A percentile compares a stretch with the other conserved stretches of the same genome.
phyloP scores from a whole-genome alignment of 495 filamentous ascomycete species.

The Clavariopsis aquatica region DNA sequence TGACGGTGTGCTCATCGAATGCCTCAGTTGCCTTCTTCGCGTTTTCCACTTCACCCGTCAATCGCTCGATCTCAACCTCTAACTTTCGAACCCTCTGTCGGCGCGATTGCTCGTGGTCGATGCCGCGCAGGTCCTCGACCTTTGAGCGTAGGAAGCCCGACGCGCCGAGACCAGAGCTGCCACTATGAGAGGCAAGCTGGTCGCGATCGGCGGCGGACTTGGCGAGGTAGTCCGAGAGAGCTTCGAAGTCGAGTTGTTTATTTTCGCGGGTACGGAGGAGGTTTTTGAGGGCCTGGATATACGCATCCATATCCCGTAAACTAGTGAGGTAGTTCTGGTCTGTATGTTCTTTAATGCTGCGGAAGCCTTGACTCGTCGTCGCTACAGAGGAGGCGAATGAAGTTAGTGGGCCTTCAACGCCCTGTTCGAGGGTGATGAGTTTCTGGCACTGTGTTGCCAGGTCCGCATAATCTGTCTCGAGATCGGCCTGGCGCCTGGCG shows the following conservation, averaged over 20 bases:
- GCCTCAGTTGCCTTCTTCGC: slow-evolving; percentile 79
- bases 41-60: slow-evolving; percentile 83
- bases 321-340: slow-evolving; percentile 93
- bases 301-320: slow-evolving; percentile 90
- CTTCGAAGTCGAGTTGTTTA: slow-evolving; percentile 97
- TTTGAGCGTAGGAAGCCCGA: slow-evolving; percentile 92
- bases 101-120: slow-evolving; percentile 90
- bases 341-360: slow-evolving; percentile 80
- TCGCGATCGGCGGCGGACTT: slow-evolving; percentile 89
- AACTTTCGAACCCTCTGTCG: slow-evolving; percentile 84
- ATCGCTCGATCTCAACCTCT: slow-evolving; percentile 85
- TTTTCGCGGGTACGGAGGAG: slow-evolving; percentile 93
- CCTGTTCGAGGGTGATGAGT: slow-evolving; percentile 84
- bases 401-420: slow-evolving; percentile 75
- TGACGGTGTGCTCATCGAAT: slow-evolving; percentile 92
- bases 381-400: slow-evolving; percentile 85
- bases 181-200: slow-evolving; percentile 65
- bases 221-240: slow-evolving; percentile 89
- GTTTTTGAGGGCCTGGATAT: slow-evolving; percentile 77
- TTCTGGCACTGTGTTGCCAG: slow-evolving; percentile 92
- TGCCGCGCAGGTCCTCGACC: slow-evolving; percentile 93
- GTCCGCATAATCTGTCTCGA: slow-evolving; percentile 86
- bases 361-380: slow-evolving; percentile 73
- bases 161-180: slow-evolving; percentile 60
- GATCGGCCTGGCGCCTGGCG: slow-evolving; percentile 80